Percentiles rank a stretch among this genome's conserved stretches.
These are phyloP conservation scores for Aureobasidium vineae DNA, from an alignment of 2,329 filamentous ascomycete genomes.

Conservation along the genomic window DNA sequence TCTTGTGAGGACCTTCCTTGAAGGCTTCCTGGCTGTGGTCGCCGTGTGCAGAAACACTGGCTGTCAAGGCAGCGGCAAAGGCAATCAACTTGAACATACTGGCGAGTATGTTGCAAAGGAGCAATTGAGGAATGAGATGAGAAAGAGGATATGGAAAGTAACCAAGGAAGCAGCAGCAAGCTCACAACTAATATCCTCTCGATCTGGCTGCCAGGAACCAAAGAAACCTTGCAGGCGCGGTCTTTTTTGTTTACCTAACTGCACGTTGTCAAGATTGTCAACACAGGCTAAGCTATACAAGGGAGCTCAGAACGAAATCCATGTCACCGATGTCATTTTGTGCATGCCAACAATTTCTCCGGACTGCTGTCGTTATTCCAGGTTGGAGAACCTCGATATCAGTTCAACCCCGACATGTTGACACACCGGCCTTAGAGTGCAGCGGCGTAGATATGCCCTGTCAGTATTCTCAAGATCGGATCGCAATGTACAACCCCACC, in stretches of 20 bases:
- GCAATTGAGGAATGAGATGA: background rate
- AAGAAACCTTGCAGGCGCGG: background rate
- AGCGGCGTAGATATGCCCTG: constrained; percentile 2
- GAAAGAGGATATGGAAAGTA: background rate
- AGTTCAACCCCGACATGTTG: constrained; percentile 3
- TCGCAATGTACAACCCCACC: background rate
- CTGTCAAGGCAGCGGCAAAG: constrained; percentile 45
- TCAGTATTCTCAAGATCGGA: background rate
- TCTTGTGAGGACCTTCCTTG: constrained; percentile 67
- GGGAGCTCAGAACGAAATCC: constrained; percentile 25
- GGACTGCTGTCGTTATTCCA: background rate
- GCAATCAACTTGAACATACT: constrained; percentile 31
- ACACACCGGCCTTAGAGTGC: constrained; percentile 13
- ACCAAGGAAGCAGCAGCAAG: constrained; percentile 8
- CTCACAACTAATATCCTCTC: constrained; percentile 10
- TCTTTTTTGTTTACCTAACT: constrained; percentile 29
- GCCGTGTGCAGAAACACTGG: constrained; percentile 59
- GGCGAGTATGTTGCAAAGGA: background rate
- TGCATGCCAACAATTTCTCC: background rate
- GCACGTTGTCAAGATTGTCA: constrained; percentile 27
- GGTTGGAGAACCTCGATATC: background rate
- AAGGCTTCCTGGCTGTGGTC: constrained; percentile 58
- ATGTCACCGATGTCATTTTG: constrained; percentile 1
- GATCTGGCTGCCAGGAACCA: background rate
- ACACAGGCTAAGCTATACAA: constrained; percentile 20